A percentile compares a stretch with the other conserved stretches of the same genome.
These are phyloP conservation scores for Boletellus ananas DNA, from an alignment of 768 basidiomycete species.

Conservation along the genomic window DNA sequence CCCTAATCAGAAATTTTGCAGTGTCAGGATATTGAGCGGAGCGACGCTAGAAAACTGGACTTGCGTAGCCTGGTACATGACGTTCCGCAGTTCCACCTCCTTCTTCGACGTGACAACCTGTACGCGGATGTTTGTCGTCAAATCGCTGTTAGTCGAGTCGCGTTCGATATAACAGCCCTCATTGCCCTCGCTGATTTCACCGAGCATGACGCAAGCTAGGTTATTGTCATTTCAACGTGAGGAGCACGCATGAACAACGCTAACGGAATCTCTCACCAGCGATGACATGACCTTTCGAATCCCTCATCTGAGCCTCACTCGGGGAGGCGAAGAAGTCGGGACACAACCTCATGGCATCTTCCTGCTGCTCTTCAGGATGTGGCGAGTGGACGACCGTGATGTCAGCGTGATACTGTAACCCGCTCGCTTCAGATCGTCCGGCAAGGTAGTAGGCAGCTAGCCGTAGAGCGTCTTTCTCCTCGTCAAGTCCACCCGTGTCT, in stretches of 20 bases:
- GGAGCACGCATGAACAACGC: too few species aligned
- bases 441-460: slow-evolving; percentile 8
- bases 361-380: slow-evolving; percentile 1
- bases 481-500: not conserved
- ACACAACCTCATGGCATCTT: slow-evolving; percentile 13
- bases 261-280: not conserved
- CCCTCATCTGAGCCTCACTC: slow-evolving; percentile 8
- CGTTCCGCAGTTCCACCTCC: not conserved
- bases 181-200: slow-evolving; percentile 4
- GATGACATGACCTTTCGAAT: slow-evolving; percentile 5
- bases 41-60: not conserved
- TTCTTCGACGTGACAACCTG: slow-evolving; percentile 7
- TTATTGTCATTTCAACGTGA: not conserved
- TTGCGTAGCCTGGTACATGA: slow-evolving; percentile 9
- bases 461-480: not conserved
- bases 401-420: slow-evolving; percentile 10
- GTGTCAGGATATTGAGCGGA: not conserved
- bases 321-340: slow-evolving; percentile 16
- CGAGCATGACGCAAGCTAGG: slow-evolving; percentile 4
- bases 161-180: not conserved
- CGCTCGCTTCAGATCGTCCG: not conserved
- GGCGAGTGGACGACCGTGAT: slow-evolving; percentile 10
- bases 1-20: not conserved
- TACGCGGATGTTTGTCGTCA: slow-evolving; percentile 6
- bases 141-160: not conserved